These are phyloP conservation scores for Thermothelomyces thermophilus DNA, from an alignment of 2,329 filamentous ascomycete species.

Conservation along the genomic window DNA sequence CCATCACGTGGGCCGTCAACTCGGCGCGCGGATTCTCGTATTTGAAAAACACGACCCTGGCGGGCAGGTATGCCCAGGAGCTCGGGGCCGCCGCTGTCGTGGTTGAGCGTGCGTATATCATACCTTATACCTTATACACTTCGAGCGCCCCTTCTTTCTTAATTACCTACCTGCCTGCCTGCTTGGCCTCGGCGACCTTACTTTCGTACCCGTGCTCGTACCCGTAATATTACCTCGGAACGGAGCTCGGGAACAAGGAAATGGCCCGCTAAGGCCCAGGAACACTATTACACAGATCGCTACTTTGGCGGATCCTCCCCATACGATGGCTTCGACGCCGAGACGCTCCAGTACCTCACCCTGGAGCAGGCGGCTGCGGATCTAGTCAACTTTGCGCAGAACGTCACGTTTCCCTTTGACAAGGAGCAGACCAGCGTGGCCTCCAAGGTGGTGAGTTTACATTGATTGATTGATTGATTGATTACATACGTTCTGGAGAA, in stretches of 20 bases:
- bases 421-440: conserved; percentile 15
- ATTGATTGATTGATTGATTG: too few relatives aligned
- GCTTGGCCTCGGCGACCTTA: too few relatives aligned
- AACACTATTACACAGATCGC: conserved; percentile 13
- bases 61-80: conserved; percentile 17
- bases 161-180: too few relatives aligned
- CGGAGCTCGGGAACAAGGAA: too few relatives aligned
- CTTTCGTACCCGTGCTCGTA: too few relatives aligned
- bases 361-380: conserved; percentile 21
- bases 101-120: conserved; percentile 18
- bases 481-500: too few relatives aligned
- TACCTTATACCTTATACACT: neutral
- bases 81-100: conserved; percentile 20
- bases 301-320: conserved; percentile 22
- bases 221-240: too few relatives aligned
- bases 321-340: conserved; percentile 20
- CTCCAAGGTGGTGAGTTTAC: conserved; percentile 16
- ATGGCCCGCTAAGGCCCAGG: neutral
- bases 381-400: conserved; percentile 22
- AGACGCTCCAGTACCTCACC: conserved; percentile 23
- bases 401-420: conserved; percentile 19
- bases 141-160: too few relatives aligned
- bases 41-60: conserved; percentile 21
- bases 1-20: conserved; percentile 14
- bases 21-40: conserved; percentile 15